phyloP scores from a whole-genome alignment of 371 early-diverging fungal genomes.

The Thermomucor indicae-seudaticae region DNA sequence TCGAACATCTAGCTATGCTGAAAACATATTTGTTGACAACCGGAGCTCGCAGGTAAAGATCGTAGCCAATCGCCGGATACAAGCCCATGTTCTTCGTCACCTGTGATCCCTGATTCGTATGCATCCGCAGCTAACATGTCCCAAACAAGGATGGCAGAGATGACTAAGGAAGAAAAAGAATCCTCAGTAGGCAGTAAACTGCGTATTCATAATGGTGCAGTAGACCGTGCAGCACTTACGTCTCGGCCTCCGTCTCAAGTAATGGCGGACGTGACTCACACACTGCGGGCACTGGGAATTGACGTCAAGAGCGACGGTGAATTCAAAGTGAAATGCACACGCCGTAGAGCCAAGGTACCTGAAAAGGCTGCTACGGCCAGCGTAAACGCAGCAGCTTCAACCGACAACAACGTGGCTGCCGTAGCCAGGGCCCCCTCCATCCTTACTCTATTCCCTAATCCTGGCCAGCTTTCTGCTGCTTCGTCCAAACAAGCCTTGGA shows the following conservation, averaged over 20 bases:
- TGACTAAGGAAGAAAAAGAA: background rate
- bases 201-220: slow-evolving; percentile 8
- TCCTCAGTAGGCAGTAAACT: background rate
- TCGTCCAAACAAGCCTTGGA: background rate
- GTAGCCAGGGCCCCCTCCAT: background rate
- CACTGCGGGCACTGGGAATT: slow-evolving; percentile 10
- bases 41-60: background rate
- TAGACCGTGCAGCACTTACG: slow-evolving; percentile 6
- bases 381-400: background rate
- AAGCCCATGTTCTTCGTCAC: background rate
- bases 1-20: background rate
- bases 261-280: slow-evolving; percentile 6
- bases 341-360: slow-evolving; percentile 3
- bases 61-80: background rate
- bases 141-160: background rate
- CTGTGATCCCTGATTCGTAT: background rate
- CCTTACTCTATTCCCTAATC: slow-evolving; percentile 4
- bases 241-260: slow-evolving; percentile 4
- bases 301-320: slow-evolving; percentile 3
- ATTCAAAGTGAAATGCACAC: slow-evolving; percentile 11
- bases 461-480: slow-evolving; percentile 7
- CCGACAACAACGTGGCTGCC: background rate
- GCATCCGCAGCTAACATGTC: background rate
- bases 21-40: background rate
- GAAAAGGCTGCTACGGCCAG: background rate